Percentiles rank a stretch among this genome's conserved stretches.
These are phyloP conservation scores for Aegilops longissima DNA, from an alignment of 176 grass and related monocot species.

Conservation along the genomic window DNA sequence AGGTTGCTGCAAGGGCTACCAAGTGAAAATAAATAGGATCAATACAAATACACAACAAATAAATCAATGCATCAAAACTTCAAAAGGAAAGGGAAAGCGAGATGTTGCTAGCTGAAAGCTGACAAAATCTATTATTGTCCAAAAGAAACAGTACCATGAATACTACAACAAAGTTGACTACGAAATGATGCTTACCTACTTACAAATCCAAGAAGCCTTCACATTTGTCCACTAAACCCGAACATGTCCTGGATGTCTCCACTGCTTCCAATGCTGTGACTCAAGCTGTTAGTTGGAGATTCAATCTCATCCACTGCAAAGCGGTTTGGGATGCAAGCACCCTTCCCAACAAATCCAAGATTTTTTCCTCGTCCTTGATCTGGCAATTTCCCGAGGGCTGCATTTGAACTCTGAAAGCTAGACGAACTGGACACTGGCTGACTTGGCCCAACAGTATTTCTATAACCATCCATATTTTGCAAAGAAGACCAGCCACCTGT, in stretches of 20 bases:
- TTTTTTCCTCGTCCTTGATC: conserved; percentile 63
- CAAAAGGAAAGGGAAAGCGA: not conserved
- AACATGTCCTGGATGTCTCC: conserved; percentile 72
- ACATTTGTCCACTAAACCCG: conserved; percentile 71
- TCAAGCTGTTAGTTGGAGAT: conserved; percentile 76
- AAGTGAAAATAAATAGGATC: not conserved
- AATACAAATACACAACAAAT: not conserved
- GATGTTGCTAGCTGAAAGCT: not conserved
- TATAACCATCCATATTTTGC: conserved; percentile 49
- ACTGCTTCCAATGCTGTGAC: conserved; percentile 67
- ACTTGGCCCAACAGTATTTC: conserved; percentile 38
- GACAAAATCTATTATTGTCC: not conserved
- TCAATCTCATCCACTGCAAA: conserved; percentile 92
- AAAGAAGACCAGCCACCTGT: conserved; percentile 36
- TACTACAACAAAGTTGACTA: not conserved
- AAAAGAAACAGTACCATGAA: conserved; percentile 19
- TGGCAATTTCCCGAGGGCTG: conserved; percentile 43
- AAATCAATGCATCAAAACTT: not conserved
- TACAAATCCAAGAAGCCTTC: conserved; percentile 59
- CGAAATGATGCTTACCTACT: conserved; percentile 49
- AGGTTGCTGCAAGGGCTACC: not conserved
- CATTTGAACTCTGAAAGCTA: conserved; percentile 48
- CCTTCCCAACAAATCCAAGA: conserved; percentile 97
- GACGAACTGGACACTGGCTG: conserved; percentile 38
- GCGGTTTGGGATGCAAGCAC: conserved; percentile 81